A percentile compares a stretch with the other conserved stretches of the same genome.
Evolutionary conservation across 176 grass and related monocot genomes (phyloP).

Genomic region (Cymbopogon citratus): DNA sequence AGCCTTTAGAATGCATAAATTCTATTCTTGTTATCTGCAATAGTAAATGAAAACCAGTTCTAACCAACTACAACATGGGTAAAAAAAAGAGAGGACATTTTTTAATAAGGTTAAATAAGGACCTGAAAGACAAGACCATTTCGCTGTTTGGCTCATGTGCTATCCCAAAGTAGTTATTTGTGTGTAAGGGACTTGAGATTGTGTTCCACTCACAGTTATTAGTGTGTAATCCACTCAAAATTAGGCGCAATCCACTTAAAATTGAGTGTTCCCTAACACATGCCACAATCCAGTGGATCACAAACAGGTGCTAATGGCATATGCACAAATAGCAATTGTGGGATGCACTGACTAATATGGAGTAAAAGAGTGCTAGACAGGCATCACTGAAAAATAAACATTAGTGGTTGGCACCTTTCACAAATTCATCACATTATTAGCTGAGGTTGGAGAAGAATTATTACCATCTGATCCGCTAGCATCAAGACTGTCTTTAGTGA

Average conservation of each 20-base stretch:
- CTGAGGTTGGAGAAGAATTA: constrained; percentile 5
- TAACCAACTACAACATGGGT: neutral
- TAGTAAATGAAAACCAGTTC: neutral
- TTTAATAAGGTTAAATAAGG: neutral
- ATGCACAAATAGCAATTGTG: neutral
- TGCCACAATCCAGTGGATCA: neutral
- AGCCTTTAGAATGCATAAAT: constrained; percentile 73
- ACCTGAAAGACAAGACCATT: neutral
- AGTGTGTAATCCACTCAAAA: neutral
- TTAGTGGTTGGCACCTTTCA: neutral
- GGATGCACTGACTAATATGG: neutral
- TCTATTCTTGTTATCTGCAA: constrained; percentile 74
- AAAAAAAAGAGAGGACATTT: neutral
- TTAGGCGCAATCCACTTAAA: neutral
- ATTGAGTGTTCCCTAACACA: neutral
- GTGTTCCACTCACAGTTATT: neutral
- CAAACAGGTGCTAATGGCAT: neutral
- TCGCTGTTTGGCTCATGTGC: neutral
- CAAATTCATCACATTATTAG: constrained; percentile 7
- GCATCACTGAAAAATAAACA: neutral
- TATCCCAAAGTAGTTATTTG: neutral
- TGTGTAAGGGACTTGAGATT: neutral
- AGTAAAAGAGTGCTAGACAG: neutral
- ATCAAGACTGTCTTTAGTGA: constrained; percentile 80
- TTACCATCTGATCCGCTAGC: constrained; percentile 89